Percentiles rank a stretch among this genome's conserved stretches.
Conservation (phyloP, 257 asterid genomes). For the Jacaranda mimosifolia region DNA sequence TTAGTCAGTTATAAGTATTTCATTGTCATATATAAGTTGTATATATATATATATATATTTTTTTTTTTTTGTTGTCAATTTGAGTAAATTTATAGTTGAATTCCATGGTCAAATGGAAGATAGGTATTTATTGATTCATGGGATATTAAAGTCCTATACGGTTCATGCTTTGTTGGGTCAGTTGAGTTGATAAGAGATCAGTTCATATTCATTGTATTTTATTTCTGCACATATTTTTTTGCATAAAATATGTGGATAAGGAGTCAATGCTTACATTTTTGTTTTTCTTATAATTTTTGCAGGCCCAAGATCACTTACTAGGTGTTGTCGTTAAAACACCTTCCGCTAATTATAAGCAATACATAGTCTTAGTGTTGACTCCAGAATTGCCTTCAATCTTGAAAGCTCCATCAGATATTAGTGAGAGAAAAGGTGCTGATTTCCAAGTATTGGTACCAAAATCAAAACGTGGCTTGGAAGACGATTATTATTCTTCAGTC, state of each 20-base stretch:
- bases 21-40: neutral
- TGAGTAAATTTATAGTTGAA: conserved; percentile 17
- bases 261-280: conserved; percentile 14
- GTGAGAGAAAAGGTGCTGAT: conserved; percentile 54
- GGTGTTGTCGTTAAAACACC: conserved; percentile 88
- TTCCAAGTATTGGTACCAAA: conserved; percentile 85
- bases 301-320: conserved; percentile 93
- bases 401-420: conserved; percentile 54
- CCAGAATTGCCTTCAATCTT: conserved; percentile 69
- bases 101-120: conserved; percentile 31
- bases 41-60: too few species aligned
- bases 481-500: conserved; percentile 74
- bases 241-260: conserved; percentile 16
- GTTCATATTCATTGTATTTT: conserved; percentile 28
- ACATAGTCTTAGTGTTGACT: conserved; percentile 83
- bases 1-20: neutral
- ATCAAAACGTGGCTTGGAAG: conserved; percentile 90
- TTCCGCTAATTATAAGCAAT: conserved; percentile 70
- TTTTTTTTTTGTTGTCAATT: conserved; percentile 22
- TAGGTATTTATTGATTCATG: neutral
- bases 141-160: conserved; percentile 28
- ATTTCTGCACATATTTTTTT: conserved; percentile 30
- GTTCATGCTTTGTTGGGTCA: conserved; percentile 27
- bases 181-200: conserved; percentile 29
- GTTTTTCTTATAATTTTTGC: conserved; percentile 42